Base-by-base conservation (phyloP, 192 early-diverging fungal genomes). In the Mortierella hygrophila region DNA sequence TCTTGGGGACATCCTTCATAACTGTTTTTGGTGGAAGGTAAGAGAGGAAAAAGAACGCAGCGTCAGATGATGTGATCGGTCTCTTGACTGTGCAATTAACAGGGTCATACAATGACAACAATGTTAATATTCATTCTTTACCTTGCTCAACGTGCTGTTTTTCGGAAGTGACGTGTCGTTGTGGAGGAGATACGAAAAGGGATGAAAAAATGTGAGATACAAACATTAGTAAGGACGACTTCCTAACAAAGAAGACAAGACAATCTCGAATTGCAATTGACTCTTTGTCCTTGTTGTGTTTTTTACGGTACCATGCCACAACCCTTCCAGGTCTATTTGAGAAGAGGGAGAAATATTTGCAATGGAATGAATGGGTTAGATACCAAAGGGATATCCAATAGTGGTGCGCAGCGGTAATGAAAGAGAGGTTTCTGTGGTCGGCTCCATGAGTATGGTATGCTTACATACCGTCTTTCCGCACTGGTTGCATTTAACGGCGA, bases 1-100 rank as follows among this genome's bases (percentile, higher is more conserved):
- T 71, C 77, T 79, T 79, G 52, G 82, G 82, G 42, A 84, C 77
- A 40, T 84, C 77, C 68, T 74, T 84, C 82, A 84, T 84, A 72
- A 84, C 82, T 75, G 32, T 60, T 16, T 8, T 38, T 32, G 32
- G 68, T 5, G 65, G 6, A 35, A 35, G 68, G 41, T 29, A 49
- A 10, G 32, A 18, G 26, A 54, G 3, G 10, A 35, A 35, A 60
- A n/a, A 47, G 35, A 35, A 35, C 35, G 37, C 23, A 21, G 44
- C 40, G 9, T 65, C 60, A 65, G 60, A 65, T 32, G 60, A 65
- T 44, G 7, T 13, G 41, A 63, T 74, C 9, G 41, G n/a, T 13
- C 7, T 7, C 55, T 60, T 32, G 60, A 29, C 29, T 65, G 29
- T 65, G 60, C 60, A 65, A 65, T 13, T 35, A 3, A 11, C 0